Evolutionary conservation across 352 stramenopile species (phyloP).

Genomic region (Phytophthora fragariae): DNA sequence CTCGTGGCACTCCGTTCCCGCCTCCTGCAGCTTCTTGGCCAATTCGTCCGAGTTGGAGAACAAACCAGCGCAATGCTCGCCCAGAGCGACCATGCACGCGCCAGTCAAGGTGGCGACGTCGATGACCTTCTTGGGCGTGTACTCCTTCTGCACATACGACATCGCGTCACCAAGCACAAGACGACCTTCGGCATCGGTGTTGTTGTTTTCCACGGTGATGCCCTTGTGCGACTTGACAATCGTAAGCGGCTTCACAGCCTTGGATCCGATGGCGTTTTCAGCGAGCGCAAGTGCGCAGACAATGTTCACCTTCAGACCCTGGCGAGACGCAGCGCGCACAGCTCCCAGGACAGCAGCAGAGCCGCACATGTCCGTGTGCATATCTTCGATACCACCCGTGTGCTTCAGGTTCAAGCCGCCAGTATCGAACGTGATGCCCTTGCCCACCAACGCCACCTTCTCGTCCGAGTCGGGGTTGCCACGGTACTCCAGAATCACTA

Average conservation of each 20-base stretch:
- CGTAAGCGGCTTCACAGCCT: slow-evolving; percentile 86
- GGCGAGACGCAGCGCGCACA: slow-evolving; percentile 73
- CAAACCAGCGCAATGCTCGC: slow-evolving; percentile 89
- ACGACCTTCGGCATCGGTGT: slow-evolving; percentile 93
- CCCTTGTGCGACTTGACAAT: slow-evolving; percentile 92
- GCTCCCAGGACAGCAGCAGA: slow-evolving; percentile 88
- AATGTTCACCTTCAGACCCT: slow-evolving; percentile 83
- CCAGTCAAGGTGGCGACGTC: slow-evolving; percentile 95
- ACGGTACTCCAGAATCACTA: slow-evolving; percentile 87
- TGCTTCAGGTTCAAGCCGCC: slow-evolving; percentile 96
- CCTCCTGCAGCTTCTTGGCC: slow-evolving; percentile 68
- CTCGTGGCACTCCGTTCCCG: slow-evolving; percentile 75
- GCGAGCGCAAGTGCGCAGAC: slow-evolving; percentile 79
- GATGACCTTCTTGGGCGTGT: slow-evolving; percentile 93
- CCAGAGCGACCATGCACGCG: slow-evolving; percentile 90
- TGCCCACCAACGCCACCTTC: slow-evolving; percentile 91
- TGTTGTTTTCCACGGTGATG: slow-evolving; percentile 93
- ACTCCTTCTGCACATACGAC: slow-evolving; percentile 89
- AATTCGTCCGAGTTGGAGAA: slow-evolving; percentile 94
- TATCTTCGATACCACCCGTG: slow-evolving; percentile 90
- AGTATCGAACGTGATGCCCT: slow-evolving; percentile 96
- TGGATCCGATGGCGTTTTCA: slow-evolving; percentile 89
- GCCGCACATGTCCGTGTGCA: slow-evolving; percentile 94
- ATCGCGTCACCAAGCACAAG: slow-evolving; percentile 92
- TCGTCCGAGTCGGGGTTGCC: slow-evolving; percentile 71